Evolutionary conservation across 2,329 filamentous ascomycete genomes (phyloP).

Genomic region (Aphanoascus verrucosus): DNA sequence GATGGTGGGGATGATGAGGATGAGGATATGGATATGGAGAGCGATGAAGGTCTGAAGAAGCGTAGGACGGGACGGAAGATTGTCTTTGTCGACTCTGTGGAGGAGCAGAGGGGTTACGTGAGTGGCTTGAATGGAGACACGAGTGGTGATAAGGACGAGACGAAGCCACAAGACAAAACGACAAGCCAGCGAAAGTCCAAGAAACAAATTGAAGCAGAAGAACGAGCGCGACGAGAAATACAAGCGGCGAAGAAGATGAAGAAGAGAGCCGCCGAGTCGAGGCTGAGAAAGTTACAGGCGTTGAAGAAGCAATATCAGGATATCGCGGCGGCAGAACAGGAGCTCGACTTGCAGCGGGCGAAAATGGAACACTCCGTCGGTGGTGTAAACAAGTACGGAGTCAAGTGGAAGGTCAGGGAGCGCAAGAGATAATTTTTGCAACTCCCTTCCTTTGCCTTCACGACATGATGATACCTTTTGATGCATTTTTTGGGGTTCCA

Average conservation of each 20-base stretch:
- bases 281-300: conserved; percentile 41
- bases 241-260: conserved; percentile 37
- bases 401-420: conserved; percentile 55
- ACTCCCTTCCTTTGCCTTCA: neutral
- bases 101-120: conserved; percentile 24
- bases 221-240: conserved; percentile 29
- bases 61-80: conserved; percentile 23
- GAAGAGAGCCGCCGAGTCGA: conserved; percentile 40
- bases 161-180: conserved; percentile 13
- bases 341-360: conserved; percentile 49
- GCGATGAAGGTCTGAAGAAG: neutral
- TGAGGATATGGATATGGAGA: conserved; percentile 18
- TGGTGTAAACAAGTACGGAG: conserved; percentile 52
- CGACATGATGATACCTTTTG: conserved; percentile 6
- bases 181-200: conserved; percentile 30
- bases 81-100: conserved; percentile 32
- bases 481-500: neutral
- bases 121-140: conserved; percentile 20
- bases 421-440: conserved; percentile 42
- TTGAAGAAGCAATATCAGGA: conserved; percentile 46
- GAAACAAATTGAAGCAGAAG: conserved; percentile 36
- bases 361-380: conserved; percentile 52
- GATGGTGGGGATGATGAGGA: conserved; percentile 16
- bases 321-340: conserved; percentile 45
- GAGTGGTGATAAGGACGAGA: conserved; percentile 10